phyloP scores from a whole-genome alignment of 352 stramenopile genomes.

The Phytophthora europaea region DNA sequence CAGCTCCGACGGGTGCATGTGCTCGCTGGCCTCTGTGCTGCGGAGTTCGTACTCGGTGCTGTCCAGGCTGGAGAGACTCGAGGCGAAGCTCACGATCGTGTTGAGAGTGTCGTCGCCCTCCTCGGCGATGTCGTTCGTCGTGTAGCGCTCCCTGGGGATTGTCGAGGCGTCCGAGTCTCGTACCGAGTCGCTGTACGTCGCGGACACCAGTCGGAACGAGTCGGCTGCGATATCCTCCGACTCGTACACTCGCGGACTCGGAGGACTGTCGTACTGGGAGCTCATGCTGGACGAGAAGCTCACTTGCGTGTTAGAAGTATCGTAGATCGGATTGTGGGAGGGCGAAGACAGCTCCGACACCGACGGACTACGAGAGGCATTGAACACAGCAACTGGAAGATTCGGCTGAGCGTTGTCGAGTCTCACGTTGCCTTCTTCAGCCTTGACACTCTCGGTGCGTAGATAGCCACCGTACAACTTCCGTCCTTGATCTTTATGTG shows the following conservation, averaged over 20 bases:
- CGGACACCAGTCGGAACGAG: slow-evolving; percentile 16
- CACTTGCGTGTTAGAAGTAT: slow-evolving; percentile 33
- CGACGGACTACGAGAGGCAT: slow-evolving; percentile 13
- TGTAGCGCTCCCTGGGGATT: slow-evolving; percentile 2
- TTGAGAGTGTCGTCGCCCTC: slow-evolving; percentile 10
- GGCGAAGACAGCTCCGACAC: slow-evolving; percentile 11
- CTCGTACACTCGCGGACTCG: slow-evolving; percentile 14
- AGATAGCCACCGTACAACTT: background rate
- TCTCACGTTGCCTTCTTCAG: background rate
- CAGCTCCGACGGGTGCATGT: slow-evolving; percentile 45
- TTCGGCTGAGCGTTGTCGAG: background rate
- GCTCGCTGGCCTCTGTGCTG: slow-evolving; percentile 48
- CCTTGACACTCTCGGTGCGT: slow-evolving; percentile 3
- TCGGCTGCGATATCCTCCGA: slow-evolving; percentile 19
- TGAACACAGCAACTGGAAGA: background rate
- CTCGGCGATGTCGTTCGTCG: background rate
- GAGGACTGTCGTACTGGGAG: slow-evolving; percentile 20
- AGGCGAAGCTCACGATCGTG: slow-evolving; percentile 39
- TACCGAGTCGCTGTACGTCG: slow-evolving; percentile 17
- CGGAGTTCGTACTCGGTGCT: slow-evolving; percentile 34
- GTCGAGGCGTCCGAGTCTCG: slow-evolving; percentile 15
- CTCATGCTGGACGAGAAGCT: slow-evolving; percentile 46
- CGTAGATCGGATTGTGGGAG: slow-evolving; percentile 19
- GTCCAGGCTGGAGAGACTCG: slow-evolving; percentile 38
- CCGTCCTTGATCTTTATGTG: slow-evolving; percentile 1